Base-by-base conservation (phyloP, 2,329 filamentous ascomycete species). In the Zasmidium citrigriseum region DNA sequence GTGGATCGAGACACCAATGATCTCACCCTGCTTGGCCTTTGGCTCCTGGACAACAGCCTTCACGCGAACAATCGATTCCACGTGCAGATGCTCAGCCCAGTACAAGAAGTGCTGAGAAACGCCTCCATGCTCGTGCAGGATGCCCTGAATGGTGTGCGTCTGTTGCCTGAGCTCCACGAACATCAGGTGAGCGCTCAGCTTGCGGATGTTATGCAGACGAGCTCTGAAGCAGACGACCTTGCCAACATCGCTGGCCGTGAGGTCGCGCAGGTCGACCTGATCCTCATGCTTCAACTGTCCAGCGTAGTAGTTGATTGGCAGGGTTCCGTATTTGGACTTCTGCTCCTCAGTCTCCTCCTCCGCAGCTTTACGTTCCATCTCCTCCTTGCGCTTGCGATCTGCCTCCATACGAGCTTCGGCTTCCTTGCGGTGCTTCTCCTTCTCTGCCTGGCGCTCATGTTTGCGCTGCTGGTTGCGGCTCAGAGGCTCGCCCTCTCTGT, bases 111-210 rank as follows among this genome's bases (percentile, higher is more conserved):
- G 83, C 58, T 86, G 82, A 1, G 89, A 88, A 11, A 89, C 82
- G 49, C 80, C 78, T 5, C 85, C 83, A 64, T 86, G 78, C 64
- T 83, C 79, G 60, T 85, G 79, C 44, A 97, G 79, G 2, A 96
- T 90, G 61, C 91, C 92, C 74, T 97, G 93, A 52, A 96, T 85
- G 22, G 91, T 95, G 64, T 84, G 82, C 12, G 89, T 86, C 76
- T 93, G 89, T 75, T 96, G 91, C 55, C 93, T 88, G 70, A 96
- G 89, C 58, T 96, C 84, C 46, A 96, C 78, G 74, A 96, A 96
- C 68, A 91, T 90, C 29, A 96, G 81, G 65, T 89, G 88, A 67
- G 90, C 83, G 71, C 91, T 93, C 78, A 96, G 83, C 67, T 89
- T 88, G 48, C 93, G 86, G 58, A 95, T 82, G 57, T 92, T 90